Evolutionary conservation across 495 filamentous ascomycete genomes (phyloP).

Genomic region (Podospora pseudopauciseta): DNA sequence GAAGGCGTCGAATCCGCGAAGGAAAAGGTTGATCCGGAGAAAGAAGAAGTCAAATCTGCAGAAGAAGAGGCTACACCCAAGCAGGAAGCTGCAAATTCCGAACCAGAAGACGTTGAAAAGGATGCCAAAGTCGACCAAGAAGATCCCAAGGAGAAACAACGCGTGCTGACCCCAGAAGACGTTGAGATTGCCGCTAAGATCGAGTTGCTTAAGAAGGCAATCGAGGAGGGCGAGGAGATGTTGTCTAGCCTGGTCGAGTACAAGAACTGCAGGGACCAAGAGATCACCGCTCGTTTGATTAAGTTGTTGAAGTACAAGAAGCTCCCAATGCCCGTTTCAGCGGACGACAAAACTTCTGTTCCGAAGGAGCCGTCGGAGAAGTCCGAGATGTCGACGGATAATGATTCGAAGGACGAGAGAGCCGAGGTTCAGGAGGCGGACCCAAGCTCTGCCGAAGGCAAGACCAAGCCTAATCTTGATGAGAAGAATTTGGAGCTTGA

Average conservation of each 20-base stretch:
- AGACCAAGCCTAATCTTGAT: not conserved
- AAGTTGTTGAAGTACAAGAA: not conserved
- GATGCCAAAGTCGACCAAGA: not conserved
- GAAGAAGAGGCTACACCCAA: not conserved
- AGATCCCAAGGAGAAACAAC: not conserved
- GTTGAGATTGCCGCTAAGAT: not conserved
- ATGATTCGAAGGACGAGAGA: not conserved
- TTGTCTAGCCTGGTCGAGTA: not conserved
- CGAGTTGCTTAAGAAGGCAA: not conserved
- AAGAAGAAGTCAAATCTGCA: not conserved
- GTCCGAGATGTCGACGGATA: not conserved
- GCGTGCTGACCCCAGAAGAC: not conserved
- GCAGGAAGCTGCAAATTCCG: not conserved
- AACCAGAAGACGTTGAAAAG: not conserved
- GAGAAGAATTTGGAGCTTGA: not conserved
- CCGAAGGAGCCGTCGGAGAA: not conserved
- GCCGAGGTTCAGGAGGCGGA: not conserved
- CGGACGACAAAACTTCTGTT: not conserved
- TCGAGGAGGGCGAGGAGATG: not conserved
- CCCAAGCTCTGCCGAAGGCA: not conserved
- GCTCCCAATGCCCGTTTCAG: not conserved
- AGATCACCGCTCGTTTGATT: not conserved
- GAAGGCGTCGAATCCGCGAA: not conserved
- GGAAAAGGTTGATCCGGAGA: too few species aligned
- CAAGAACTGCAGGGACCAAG: not conserved